Evolutionary conservation across 2,329 filamentous ascomycete species (phyloP), one percentile per base, ranked within the genome.

Genomic region (Claviceps quebecensis): DNA sequence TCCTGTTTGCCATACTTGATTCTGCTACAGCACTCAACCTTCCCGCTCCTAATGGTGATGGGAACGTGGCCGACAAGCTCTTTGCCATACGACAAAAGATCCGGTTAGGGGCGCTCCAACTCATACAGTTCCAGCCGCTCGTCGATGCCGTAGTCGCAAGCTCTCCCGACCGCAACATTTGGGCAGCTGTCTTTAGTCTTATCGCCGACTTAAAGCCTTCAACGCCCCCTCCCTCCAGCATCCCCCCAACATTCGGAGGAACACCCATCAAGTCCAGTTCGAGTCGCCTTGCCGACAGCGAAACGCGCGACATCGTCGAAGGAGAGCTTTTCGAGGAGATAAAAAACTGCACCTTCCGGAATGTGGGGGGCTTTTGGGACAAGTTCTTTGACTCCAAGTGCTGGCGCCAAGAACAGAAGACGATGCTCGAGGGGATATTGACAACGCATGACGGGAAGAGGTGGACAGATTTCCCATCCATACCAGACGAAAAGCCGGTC

Each of bases 311-410:
- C 1, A 47, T 47, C 38, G 26, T 55, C 4, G 36, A 53, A 51
- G 22, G 22, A 19, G 52, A 55, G 40, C 52, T 56, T 11, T 55
- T 56, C 22, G 1, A 39, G 0, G 52, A 56, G 40, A 55, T 56
- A 1, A 56, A 52, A 22, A 11, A 50, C 14, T 55, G 55, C 50
- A 47, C 46, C 44, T 56, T 53, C 47, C 54, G 56, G 16, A 52
- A 52, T 38, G 54, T 58, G 4, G n/a, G 37, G 2, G 55, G 56
- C 16, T 58, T 57, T 36, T 53, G n/a, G 1, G 51, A 55, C 23
- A 54, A 54, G 45, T 54, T 55, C 17, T 58, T 58, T 22, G 19
- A 54, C 44, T 16, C 55, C 4, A 48, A 53, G 22, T 45, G 2
- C 48, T 54, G 53, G 56, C 23, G 44, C 23, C 29, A 47, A 46